phyloP scores from a whole-genome alignment of 345 rosid species.

The Stellera chamaejasme region DNA sequence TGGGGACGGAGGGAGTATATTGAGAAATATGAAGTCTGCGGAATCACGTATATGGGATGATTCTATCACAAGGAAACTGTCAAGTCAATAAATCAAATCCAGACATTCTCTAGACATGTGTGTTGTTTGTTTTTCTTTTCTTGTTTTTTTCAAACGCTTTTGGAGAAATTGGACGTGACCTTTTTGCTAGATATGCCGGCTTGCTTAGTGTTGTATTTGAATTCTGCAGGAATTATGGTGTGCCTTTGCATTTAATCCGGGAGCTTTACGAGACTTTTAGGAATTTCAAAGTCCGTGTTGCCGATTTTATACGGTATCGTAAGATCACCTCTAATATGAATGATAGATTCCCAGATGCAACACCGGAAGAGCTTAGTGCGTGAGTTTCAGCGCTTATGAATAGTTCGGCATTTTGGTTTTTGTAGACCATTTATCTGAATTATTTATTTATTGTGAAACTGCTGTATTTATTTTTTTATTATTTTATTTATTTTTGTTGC shows the following conservation, averaged over 20 bases:
- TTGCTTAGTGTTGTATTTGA: slow-evolving; percentile 1
- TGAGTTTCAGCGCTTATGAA: slow-evolving; percentile 28
- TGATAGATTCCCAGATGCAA: slow-evolving; percentile 89
- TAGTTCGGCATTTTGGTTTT: neutral
- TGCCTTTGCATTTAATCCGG: slow-evolving; percentile 86
- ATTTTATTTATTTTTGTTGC: slow-evolving; percentile 27
- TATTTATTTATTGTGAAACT: slow-evolving; percentile 6
- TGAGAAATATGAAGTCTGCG: too few relatives aligned
- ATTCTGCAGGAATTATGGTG: slow-evolving; percentile 78
- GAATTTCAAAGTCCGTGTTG: slow-evolving; percentile 82
- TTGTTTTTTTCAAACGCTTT: neutral
- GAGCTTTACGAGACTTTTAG: slow-evolving; percentile 98
- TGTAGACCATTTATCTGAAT: slow-evolving; percentile 1
- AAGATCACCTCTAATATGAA: slow-evolving; percentile 97
- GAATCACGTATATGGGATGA: neutral
- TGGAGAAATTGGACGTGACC: too few relatives aligned
- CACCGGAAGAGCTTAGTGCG: slow-evolving; percentile 80
- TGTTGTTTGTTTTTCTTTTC: neutral
- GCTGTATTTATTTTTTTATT: slow-evolving; percentile 1
- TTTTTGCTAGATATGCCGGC: neutral
- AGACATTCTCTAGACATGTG: too few relatives aligned
- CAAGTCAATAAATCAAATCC: too few relatives aligned
- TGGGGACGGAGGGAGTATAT: too few relatives aligned
- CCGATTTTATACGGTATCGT: slow-evolving; percentile 87
- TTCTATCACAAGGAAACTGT: neutral